Conservation (phyloP, 306 rosid species). For the Oemleria cerasiformis region DNA sequence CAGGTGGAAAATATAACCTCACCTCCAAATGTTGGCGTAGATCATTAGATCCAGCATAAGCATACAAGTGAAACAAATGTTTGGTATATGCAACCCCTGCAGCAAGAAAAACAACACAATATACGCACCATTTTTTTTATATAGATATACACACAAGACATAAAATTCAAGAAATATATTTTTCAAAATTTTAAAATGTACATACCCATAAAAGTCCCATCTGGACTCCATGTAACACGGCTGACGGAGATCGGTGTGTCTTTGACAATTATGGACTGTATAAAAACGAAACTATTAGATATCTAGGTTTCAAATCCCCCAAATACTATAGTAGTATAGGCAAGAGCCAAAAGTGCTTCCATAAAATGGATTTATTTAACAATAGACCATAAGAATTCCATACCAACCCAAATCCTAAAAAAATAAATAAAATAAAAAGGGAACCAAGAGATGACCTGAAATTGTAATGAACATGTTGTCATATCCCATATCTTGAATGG, state of each 20-base stretch:
- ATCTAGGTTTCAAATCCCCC: constrained; percentile 21
- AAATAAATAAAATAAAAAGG: constrained; percentile 8
- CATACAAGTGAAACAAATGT: constrained; percentile 79
- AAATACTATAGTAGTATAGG: background rate
- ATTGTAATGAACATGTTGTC: constrained; percentile 47
- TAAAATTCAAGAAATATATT: constrained; percentile 16
- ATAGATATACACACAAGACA: background rate
- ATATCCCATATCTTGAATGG: constrained; percentile 78
- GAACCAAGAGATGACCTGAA: constrained; percentile 54
- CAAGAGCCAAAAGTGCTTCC: background rate
- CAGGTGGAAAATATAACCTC: constrained; percentile 21
- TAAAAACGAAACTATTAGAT: constrained; percentile 35
- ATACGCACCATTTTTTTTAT: constrained; percentile 7
- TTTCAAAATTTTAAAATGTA: constrained; percentile 18
- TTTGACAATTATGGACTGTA: constrained; percentile 59
- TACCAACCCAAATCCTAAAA: constrained; percentile 8
- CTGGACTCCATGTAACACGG: constrained; percentile 85
- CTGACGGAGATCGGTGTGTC: constrained; percentile 64
- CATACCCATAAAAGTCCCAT: constrained; percentile 85
- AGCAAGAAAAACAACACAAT: constrained; percentile 36
- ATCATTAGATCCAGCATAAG: constrained; percentile 60
- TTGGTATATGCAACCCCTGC: constrained; percentile 85
- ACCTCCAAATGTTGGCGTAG: constrained; percentile 72
- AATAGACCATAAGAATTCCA: constrained; percentile 15
- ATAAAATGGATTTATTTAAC: constrained; percentile 3